phyloP scores from a whole-genome alignment of 2,329 filamentous ascomycete genomes.

The Exophiala lecanii-corni region DNA sequence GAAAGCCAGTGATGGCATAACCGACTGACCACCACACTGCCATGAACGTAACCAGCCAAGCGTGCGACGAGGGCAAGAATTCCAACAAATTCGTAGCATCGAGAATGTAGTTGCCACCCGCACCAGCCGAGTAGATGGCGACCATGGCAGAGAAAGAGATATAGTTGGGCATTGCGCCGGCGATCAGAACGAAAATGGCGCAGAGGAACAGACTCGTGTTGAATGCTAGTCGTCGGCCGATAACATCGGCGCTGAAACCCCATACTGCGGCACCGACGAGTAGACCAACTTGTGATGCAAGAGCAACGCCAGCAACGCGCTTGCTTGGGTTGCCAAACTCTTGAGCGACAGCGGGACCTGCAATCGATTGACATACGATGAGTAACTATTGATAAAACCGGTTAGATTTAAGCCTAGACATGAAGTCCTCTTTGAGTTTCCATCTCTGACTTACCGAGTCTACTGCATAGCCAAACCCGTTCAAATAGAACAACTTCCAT shows the following conservation, averaged over 20 bases:
- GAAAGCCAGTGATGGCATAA: slow-evolving; percentile 36
- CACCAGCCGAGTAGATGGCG: slow-evolving; percentile 20
- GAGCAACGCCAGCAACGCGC: slow-evolving; percentile 31
- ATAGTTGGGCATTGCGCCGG: slow-evolving; percentile 61
- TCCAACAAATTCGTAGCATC: slow-evolving; percentile 51
- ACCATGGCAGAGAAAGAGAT: slow-evolving; percentile 21
- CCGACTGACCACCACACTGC: slow-evolving; percentile 32
- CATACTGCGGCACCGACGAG: slow-evolving; percentile 54
- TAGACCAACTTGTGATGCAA: slow-evolving; percentile 40
- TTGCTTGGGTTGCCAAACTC: slow-evolving; percentile 19
- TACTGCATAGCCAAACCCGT: slow-evolving; percentile 52
- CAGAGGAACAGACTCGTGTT: slow-evolving; percentile 62
- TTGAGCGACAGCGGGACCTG: slow-evolving; percentile 27
- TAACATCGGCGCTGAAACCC: slow-evolving; percentile 63
- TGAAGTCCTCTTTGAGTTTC: no score
- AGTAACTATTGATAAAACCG: slow-evolving; percentile 35
- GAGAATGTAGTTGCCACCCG: slow-evolving; percentile 25
- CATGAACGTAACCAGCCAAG: slow-evolving; percentile 51
- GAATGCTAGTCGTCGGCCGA: slow-evolving; percentile 64
- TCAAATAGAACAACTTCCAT: slow-evolving; percentile 57
- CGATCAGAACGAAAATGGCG: slow-evolving; percentile 57
- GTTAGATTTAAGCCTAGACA: no score
- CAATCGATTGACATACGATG: slow-evolving; percentile 28
- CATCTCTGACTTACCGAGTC: slow-evolving; percentile 35
- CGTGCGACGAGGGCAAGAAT: slow-evolving; percentile 52